These are phyloP conservation scores for Cercospora berteroae DNA, from an alignment of 2,329 filamentous ascomycete species.

Conservation along the genomic window DNA sequence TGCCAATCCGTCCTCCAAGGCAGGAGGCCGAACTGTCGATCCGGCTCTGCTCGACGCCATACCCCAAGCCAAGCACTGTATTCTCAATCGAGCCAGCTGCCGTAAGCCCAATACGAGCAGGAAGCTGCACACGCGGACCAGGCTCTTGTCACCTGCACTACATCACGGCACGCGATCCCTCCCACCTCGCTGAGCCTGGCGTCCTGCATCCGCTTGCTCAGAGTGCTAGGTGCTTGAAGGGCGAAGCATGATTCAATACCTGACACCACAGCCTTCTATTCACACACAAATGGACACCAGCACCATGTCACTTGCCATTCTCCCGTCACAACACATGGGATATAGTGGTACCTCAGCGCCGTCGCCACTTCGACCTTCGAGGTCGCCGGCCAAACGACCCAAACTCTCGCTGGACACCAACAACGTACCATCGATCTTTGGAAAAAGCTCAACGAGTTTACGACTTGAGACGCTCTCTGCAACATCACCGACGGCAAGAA, in stretches of 20 bases:
- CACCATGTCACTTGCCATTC: conserved; percentile 48
- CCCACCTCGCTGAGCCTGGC: not conserved
- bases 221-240: not conserved
- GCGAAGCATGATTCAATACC: conserved; percentile 36
- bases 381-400: conserved; percentile 46
- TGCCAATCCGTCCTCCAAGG: not conserved
- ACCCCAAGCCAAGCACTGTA: conserved; percentile 2
- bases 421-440: conserved; percentile 49
- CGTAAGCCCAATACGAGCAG: conserved; percentile 11
- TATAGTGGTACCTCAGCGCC: conserved; percentile 27
- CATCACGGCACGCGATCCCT: conserved; percentile 5
- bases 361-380: conserved; percentile 22
- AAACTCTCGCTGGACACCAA: conserved; percentile 61
- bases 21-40: conserved; percentile 5
- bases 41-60: conserved; percentile 6
- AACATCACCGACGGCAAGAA: conserved; percentile 60
- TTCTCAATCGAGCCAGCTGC: conserved; percentile 3
- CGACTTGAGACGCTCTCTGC: conserved; percentile 54
- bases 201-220: not conserved
- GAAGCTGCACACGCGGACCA: conserved; percentile 12
- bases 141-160: conserved; percentile 1
- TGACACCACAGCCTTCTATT: conserved; percentile 33
- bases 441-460: conserved; percentile 54
- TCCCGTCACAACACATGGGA: conserved; percentile 35
- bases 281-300: conserved; percentile 32